Base-by-base conservation (phyloP, 345 rosid genomes). In the Eucalyptus shirleyi region DNA sequence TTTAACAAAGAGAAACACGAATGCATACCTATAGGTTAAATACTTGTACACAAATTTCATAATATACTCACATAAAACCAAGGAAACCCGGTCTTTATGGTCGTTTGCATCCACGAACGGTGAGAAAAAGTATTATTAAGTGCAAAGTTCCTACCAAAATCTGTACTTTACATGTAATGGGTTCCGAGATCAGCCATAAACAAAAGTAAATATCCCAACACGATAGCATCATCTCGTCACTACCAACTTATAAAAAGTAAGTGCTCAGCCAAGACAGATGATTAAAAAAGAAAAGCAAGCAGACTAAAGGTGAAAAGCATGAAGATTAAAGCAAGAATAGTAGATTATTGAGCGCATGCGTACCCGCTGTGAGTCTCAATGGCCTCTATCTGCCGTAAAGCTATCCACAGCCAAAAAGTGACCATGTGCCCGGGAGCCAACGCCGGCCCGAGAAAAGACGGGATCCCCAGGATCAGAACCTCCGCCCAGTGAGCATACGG, bases 321-420 rank as follows among this genome's bases (percentile, higher is more conserved):
- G 83, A 77, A 40, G 47, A 23, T 77, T 77, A 28, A 62, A 89
- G 49, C 32, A 89, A 62, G 65, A 13, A 13, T 42, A 53, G 88
- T 56, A 77, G 86, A 40, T 88, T 82, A n/a, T 55, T 82, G 60
- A 86, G 94, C 90, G 94, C 90, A 91, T 89, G 94, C 96, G 86
- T 95, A 98, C 99, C 99, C 99, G 80, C 99, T 95, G 94, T 98
- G 99, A 50, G 99, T 96, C 90, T 97, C 99, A 67, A 98, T 95
- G 4, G 99, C 98, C 92, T 98, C 99, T 50, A 96, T 89, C 93
- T 97, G 98, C 91, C 99, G 93, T 89, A 96, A 92, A 93, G 94
- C 97, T 50, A 98, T 95, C 99, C 99, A 97, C 60, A 95, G 88
- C 98, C 99, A 98, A 89, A 98, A 95, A 37, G 99, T 98, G 81